Conservation (phyloP, 768 basidiomycete genomes). For the Termitomyces bulborhizus region DNA sequence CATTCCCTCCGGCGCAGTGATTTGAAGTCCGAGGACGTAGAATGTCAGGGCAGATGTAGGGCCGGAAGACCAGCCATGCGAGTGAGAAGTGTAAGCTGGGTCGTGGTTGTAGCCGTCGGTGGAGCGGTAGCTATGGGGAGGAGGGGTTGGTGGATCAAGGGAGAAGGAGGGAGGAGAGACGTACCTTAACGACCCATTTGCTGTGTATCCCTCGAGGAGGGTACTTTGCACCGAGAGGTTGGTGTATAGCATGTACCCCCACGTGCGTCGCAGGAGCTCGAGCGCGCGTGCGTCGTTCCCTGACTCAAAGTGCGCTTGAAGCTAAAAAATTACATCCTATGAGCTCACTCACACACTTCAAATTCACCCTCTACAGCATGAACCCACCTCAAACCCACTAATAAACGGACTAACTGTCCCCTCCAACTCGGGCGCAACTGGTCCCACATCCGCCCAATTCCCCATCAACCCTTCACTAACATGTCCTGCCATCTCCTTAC, state of each 20-base stretch:
- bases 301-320: constrained; percentile 52
- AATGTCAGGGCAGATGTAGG: constrained; percentile 52
- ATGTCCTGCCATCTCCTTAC: constrained; percentile 27
- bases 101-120: constrained; percentile 52
- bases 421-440: constrained; percentile 49
- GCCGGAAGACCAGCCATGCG: constrained; percentile 56
- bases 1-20: constrained; percentile 40
- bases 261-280: constrained; percentile 46
- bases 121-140: constrained; percentile 36
- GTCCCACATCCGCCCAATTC: constrained; percentile 49
- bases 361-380: not conserved
- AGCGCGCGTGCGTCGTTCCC: constrained; percentile 46
- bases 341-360: not conserved
- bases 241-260: constrained; percentile 58
- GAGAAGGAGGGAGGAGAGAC: not conserved
- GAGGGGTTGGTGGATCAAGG: not conserved
- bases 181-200: constrained; percentile 49
- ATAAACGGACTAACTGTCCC: constrained; percentile 59
- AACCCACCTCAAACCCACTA: constrained; percentile 46
- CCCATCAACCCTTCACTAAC: constrained; percentile 41
- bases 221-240: constrained; percentile 50
- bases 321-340: constrained; percentile 20
- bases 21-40: constrained; percentile 48
- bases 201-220: constrained; percentile 52
- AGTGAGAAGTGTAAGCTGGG: constrained; percentile 51